phyloP scores from a whole-genome alignment of 2,329 filamentous ascomycete species.

The Akanthomyces dipterigenus region DNA sequence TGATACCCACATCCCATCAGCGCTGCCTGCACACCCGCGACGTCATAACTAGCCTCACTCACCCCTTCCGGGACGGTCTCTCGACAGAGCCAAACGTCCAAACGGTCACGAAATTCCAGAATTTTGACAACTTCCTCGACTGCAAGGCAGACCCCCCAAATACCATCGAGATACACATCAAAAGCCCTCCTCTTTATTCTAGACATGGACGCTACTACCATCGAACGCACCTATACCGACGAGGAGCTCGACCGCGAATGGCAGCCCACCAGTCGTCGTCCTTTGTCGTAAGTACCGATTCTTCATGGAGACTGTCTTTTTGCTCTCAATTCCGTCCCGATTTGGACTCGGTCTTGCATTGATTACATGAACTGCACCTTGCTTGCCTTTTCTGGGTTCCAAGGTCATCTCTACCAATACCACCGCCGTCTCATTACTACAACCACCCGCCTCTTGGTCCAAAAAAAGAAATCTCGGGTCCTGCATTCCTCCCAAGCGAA shows the following conservation, averaged over 20 bases:
- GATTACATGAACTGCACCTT: neutral
- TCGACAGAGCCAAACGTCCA: neutral
- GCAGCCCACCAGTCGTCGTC: conserved; percentile 70
- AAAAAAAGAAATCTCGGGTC: neutral
- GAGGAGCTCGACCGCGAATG: conserved; percentile 69
- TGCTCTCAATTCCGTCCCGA: neutral
- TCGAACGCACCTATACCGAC: conserved; percentile 39
- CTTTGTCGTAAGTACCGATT: conserved; percentile 68
- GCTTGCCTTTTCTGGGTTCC: neutral
- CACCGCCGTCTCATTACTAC: neutral
- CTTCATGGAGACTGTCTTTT: conserved; percentile 53
- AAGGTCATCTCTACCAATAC: neutral
- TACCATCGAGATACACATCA: neutral
- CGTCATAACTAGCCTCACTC: conserved; percentile 9
- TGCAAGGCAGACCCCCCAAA: neutral
- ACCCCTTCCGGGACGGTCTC: neutral
- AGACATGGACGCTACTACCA: conserved; percentile 1
- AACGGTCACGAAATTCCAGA: neutral
- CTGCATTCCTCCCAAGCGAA: neutral
- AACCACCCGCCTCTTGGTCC: conserved; percentile 1
- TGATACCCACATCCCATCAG: conserved; percentile 4
- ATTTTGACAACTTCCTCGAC: neutral
- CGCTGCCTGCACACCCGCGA: conserved; percentile 1
- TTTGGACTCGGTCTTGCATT: neutral
- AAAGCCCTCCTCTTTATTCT: neutral